Base-by-base conservation (phyloP, 805 yeast species). In the Kluyveromyces wickerhamii region DNA sequence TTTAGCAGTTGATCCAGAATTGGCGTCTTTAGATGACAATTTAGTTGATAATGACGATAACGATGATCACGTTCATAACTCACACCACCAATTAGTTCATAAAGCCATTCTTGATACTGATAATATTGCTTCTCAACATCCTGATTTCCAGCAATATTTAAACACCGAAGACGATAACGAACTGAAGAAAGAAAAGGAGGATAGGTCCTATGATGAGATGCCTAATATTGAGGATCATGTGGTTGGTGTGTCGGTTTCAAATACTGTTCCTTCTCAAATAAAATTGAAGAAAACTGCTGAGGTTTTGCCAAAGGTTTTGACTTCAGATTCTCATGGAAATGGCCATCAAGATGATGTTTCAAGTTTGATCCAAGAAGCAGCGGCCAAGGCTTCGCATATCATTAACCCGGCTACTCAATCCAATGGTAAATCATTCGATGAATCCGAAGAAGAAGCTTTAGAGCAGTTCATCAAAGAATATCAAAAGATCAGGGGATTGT, bases 391-490 rank as follows among this genome's bases (percentile, higher is more conserved):
- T 0, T 63, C 62, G 4, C 47, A 46, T 21, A 41, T 52, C n/a
- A 45, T 54, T 5, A 53, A 53, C 8, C 43, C 53, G 5, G 44
- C 55, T 10, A 44, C 57, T 10, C 59, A 54, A 41, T 46, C 59
- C 3, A 53, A 53, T 28, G 62, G 62, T 16, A 57, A 54, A 34
- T 43, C 60, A 10, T 48, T 59, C 35, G 57, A 49, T 37, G 36
- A 43, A 7, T 44, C 48, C 16, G 82, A 76, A 32, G 97, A 88
- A 57, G 68, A 62, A 14, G 82, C 85, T 0, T 73, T 88, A 41
- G 89, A 85, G 38, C 70, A 71, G 36, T 86, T 83, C 48, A 74
- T 88, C 40, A 59, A 63, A 11, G 79, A 79, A 14, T 89, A 83
- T 52, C 76, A 83, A 46, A 67, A 62, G 28, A 69, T 79, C 42